phyloP scores from a whole-genome alignment of 208 protist species.

The Angomonas ambiguus region DNA sequence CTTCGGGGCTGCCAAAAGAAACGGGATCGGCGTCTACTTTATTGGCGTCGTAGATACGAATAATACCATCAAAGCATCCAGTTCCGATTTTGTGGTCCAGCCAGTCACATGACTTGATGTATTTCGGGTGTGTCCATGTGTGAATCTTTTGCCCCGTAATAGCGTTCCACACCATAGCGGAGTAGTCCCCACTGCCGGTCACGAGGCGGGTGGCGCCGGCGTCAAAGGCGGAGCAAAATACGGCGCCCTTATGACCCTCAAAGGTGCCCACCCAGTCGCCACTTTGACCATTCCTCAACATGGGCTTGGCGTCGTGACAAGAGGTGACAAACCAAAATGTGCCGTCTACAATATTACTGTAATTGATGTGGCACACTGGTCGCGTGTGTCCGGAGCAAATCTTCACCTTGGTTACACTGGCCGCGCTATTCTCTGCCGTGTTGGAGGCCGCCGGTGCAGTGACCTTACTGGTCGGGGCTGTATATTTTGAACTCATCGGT shows the following conservation, averaged over 20 bases:
- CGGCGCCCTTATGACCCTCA: constrained; percentile 94
- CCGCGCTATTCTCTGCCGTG: constrained; percentile 12
- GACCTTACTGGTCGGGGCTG: constrained; percentile 48
- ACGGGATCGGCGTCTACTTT: constrained; percentile 74
- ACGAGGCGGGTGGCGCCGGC: constrained; percentile 71
- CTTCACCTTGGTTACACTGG: constrained; percentile 79
- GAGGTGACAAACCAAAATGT: constrained; percentile 91
- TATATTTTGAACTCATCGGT: constrained; percentile 60
- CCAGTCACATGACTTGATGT: constrained; percentile 93
- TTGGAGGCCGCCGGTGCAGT: constrained; percentile 17
- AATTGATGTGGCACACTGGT: constrained; percentile 90
- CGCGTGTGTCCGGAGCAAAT: constrained; percentile 89
- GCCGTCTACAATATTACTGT: constrained; percentile 86
- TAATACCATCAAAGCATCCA: constrained; percentile 87
- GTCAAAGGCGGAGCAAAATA: constrained; percentile 92
- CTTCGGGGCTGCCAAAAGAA: constrained; percentile 58
- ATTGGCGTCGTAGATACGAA: constrained; percentile 89
- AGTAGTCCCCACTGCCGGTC: constrained; percentile 94
- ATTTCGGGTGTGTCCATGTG: constrained; percentile 90
- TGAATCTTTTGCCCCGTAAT: constrained; percentile 88
- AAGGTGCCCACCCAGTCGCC: constrained; percentile 96
- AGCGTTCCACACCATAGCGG: constrained; percentile 91
- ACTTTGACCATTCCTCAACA: constrained; percentile 93
- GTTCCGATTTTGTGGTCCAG: constrained; percentile 81
- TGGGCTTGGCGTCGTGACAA: constrained; percentile 90